These are phyloP conservation scores for Phytophthora boehmeriae DNA, from an alignment of 352 stramenopile species.

Conservation along the genomic window DNA sequence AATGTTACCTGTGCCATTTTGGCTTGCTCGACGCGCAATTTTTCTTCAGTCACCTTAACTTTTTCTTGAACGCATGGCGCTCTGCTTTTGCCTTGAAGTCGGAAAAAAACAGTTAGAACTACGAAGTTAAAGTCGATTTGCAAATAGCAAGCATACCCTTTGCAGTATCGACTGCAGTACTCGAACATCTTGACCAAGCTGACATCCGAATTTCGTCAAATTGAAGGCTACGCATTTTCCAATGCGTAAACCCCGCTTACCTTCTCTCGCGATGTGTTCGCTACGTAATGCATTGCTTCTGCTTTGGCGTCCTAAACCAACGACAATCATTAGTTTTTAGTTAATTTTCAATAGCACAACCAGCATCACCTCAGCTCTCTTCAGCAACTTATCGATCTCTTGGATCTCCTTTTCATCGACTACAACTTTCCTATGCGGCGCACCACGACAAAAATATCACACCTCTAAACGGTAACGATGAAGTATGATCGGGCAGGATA, in stretches of 20 bases:
- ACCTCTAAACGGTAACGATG: too few relatives aligned
- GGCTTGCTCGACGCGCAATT: conserved; percentile 50
- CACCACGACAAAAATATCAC: not conserved
- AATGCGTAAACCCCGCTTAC: conserved; percentile 22
- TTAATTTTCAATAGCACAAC: not conserved
- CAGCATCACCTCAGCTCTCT: conserved; percentile 63
- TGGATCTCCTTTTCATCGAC: conserved; percentile 67
- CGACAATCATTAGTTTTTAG: not conserved
- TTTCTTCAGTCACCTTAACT: conserved; percentile 70
- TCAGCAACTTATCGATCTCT: conserved; percentile 75
- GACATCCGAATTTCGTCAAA: not conserved
- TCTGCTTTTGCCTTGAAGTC: conserved; percentile 67
- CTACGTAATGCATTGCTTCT: conserved; percentile 73
- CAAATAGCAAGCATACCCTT: too few relatives aligned
- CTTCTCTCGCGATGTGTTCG: conserved; percentile 80
- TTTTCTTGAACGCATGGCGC: conserved; percentile 81
- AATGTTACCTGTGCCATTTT: conserved; percentile 75
- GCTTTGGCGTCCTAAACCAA: conserved; percentile 55
- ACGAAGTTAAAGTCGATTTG: too few relatives aligned
- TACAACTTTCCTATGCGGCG: conserved; percentile 44
- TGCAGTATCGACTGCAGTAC: conserved; percentile 77
- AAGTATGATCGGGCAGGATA: too few relatives aligned
- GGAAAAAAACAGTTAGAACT: not conserved
- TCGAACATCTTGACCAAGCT: conserved; percentile 80
- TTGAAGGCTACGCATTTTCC: not conserved